Percentiles rank a stretch among this genome's conserved stretches.
phyloP scores from a whole-genome alignment of 352 stramenopile species.

The Pythium aristosporum region DNA sequence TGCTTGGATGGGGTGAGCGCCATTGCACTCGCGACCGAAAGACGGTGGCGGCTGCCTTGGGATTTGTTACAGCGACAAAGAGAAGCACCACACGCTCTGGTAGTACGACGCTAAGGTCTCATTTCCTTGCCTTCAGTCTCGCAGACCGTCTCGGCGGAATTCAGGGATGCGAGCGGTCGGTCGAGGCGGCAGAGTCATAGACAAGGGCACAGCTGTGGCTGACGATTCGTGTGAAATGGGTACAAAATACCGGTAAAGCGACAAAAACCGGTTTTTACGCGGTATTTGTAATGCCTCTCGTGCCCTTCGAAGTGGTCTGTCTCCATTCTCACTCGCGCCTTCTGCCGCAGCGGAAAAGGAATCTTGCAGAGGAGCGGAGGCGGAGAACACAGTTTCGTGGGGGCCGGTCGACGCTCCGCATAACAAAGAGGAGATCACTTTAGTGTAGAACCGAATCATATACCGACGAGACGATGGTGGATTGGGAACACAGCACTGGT shows the following conservation, averaged over 20 bases:
- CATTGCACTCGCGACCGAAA: background rate
- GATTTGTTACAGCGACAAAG: background rate
- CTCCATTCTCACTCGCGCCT: background rate
- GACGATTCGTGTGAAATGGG: background rate
- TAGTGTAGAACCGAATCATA: background rate
- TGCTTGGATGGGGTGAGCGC: too few species aligned
- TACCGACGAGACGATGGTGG: background rate
- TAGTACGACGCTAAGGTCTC: constrained; percentile 17
- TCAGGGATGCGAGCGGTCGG: too few species aligned
- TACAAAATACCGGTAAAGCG: background rate
- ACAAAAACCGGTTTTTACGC: background rate
- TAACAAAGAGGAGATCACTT: background rate
- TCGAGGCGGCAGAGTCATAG: too few species aligned
- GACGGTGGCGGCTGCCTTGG: background rate
- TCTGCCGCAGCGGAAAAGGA: constrained; percentile 1
- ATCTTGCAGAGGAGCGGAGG: background rate
- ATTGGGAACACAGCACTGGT: background rate
- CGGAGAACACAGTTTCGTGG: background rate
- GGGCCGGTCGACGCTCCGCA: background rate
- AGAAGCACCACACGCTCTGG: constrained; percentile 23
- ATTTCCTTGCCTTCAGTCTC: background rate
- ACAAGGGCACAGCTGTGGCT: too few species aligned
- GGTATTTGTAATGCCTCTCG: background rate
- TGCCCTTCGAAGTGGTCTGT: background rate
- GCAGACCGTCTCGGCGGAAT: background rate